Evolutionary conservation across 116 monocot species (phyloP), one percentile per base, ranked within the genome.

Genomic region (Papilionanthe hybrid): DNA sequence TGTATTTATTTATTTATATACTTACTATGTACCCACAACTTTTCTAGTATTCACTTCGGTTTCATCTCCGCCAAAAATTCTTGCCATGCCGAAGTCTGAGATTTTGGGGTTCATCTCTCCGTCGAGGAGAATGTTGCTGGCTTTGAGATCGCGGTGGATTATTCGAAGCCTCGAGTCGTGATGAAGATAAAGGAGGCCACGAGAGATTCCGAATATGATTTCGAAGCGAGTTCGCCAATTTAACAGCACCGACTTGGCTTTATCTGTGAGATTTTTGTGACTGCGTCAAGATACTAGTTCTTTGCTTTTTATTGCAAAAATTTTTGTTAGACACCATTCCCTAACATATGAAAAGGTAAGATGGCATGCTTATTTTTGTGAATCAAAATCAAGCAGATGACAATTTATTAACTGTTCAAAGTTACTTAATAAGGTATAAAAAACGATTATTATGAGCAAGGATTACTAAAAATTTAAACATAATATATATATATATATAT

Each of bases 11-110:
- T 3, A 12, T 7, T 18, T 32, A 18, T 73, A 12, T 29, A 37
- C 86, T 87, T 81, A 83, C 87, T 65, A 78, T 74, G 86, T 80
- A 5, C 86, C 83, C 32, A 44, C 81, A 9, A 87, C 55, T 49
- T 29, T 50, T 4, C 5, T 76, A 5, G 75, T 78, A 5, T n/a
- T 73, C 0, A 23, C 19, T 30, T 77, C n/a, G 9, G 81, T 76
- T 67, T 84, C 78, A 30, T 84, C 81, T 15, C 22, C 65, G 0
- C 9, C 43, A 41, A 84, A 83, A 5, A 81, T 57, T 30, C 73
- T 83, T 3, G 87, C 75, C 10, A 84, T n/a, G 73, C 87, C 87
- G 55, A 84, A 83, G 48, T 81, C 84, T 22, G 81, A 65, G 13
- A 87, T 87, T 75, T 83, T 87, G 6, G 83, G 87, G 49, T 76